Evolutionary conservation across 2,329 filamentous ascomycete genomes (phyloP), one percentile per base, ranked within the genome.

Genomic region (Nigrograna mackinnonii): DNA sequence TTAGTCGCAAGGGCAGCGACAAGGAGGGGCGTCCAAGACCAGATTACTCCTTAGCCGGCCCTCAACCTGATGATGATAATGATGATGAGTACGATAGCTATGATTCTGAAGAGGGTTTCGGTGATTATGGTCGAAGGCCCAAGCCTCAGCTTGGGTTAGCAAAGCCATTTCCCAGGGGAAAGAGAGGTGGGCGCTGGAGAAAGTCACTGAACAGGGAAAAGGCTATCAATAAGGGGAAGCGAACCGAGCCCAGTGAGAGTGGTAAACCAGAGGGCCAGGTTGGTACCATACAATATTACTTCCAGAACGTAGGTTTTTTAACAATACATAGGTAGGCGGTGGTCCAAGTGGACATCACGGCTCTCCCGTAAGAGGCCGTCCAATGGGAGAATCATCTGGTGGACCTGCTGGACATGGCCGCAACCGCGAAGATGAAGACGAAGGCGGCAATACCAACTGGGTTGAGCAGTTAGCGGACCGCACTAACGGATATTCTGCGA

Each of bases 351-450:
- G 40, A 5, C 40, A 43, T 19, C 34, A 43, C 17, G 34, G 40
- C 18, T 43, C 40, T 13, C 40, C 40, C 16, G 40, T 43, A 9
- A 28, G 40, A 19, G 40, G 40, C 5, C 40, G 40, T 14, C 34
- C 40, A 13, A 9, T 43, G 6, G 40, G 40, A 7, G 34, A 43
- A 20, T 18, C 40, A 9, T 32, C 43, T 39, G 44, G 44, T 9
- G 44, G 44, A 4, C 44, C 44, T 20, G 44, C 44, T 7, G 40
- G 44, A 4, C 35, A 43, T 22, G 35, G 44, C 36, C 35, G 40
- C 4, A 39, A 47, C 34, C 44, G 40, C 4, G 40, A 47, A 19
- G 40, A 47, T 22, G 44, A 47, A 22, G 36, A 47, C 17, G 40
- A 43, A 22, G 35, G 26, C 13, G 44, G 44, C 4, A 47, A 47